Evolutionary conservation across 768 basidiomycete genomes (phyloP), one percentile per base, ranked within the genome.

Genomic region (Asterophora lycoperdoides): DNA sequence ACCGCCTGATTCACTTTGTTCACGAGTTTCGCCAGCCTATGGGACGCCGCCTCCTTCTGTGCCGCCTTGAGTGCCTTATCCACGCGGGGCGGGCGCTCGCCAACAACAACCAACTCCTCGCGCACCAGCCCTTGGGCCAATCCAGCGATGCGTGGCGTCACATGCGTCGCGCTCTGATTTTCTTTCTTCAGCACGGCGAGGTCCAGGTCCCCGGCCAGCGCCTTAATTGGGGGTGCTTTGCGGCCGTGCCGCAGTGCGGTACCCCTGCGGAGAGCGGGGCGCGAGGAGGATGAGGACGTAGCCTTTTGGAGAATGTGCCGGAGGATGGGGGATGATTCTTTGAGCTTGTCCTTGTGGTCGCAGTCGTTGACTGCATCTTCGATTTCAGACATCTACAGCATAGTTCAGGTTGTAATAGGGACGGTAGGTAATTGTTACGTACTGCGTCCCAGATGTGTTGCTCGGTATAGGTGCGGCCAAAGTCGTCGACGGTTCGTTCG

Each of bases 91-190:
- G 73, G 76, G 0, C 56, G 71, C 0, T 73, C 66, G 3, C 79
- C 87, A 7, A 87, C 63, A 1, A 87, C 76, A 6, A 64, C 50
- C 4, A 89, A 61, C 1, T 66, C 63, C 51, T 86, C 86, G 18
- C 68, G 70, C 43, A 87, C 81, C 0, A 77, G 69, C 0, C 75
- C 73, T 7, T 59, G 28, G 0, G 83, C 78, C 7, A 88, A 62
- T 8, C 64, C 56, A 5, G 72, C 73, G 37, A 89, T 80, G 15
- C 71, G 68, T 0, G 80, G 79, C 0, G 86, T 88, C 7, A 89
- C 84, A 40, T 78, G 77, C 0, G 85, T 87, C 4, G 68, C 64
- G 14, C 63, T 74, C 54, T 80, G 79, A 26, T 76, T 74, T 53
- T 80, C 78, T 0, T 72, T 61, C 18, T 71, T 77, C 14, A 88